These are phyloP conservation scores for Exserohilum rostratum DNA, from an alignment of 2,329 filamentous ascomycete species.

Conservation along the genomic window DNA sequence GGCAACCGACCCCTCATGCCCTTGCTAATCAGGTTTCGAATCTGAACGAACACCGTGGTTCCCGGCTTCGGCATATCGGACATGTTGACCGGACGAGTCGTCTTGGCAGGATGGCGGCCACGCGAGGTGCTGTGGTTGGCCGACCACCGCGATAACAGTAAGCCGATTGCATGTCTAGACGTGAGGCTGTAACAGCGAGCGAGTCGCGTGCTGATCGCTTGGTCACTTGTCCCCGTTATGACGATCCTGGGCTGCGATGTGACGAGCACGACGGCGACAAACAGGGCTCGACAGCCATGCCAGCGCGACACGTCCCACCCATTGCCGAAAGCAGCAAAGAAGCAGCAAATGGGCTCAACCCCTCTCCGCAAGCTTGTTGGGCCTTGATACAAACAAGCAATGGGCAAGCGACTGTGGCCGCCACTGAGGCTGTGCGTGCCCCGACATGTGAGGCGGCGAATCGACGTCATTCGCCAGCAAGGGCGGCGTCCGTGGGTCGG, in stretches of 20 bases:
- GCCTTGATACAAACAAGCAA: background rate
- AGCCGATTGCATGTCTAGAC: background rate
- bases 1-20: no score
- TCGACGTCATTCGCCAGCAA: conserved; percentile 14
- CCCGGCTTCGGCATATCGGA: no score
- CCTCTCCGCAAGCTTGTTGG: background rate
- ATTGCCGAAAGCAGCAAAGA: background rate
- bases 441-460: conserved; percentile 1
- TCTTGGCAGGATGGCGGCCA: conserved; percentile 2
- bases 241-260: background rate
- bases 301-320: background rate
- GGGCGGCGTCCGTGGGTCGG: background rate
- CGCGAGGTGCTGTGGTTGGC: no score
- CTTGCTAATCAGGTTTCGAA: no score
- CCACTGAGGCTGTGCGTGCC: conserved; percentile 12
- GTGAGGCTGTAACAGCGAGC: background rate
- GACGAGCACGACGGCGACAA: background rate
- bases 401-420: background rate
- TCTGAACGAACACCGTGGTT: no score
- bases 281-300: background rate
- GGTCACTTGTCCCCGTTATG: background rate
- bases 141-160: no score
- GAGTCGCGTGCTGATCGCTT: background rate
- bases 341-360: no score
- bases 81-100: background rate